These are phyloP conservation scores for Alternaria infectoria DNA, from an alignment of 2,329 filamentous ascomycete species.

Conservation along the genomic window DNA sequence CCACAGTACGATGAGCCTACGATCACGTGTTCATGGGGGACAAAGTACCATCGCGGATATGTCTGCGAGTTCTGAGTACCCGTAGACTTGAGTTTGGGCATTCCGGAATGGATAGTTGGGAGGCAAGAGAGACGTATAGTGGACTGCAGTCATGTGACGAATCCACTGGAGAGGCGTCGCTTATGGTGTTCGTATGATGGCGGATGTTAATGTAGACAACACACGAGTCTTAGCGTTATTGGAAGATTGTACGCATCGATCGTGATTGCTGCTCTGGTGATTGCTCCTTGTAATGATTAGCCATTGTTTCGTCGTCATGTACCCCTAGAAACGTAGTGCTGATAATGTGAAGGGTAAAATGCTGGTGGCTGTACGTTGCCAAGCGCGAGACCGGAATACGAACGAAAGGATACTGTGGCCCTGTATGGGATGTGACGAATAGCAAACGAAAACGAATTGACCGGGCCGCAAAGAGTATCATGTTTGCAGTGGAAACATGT, in stretches of 20 bases:
- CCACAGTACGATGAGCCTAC: background rate
- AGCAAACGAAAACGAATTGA: background rate
- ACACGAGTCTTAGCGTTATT: background rate
- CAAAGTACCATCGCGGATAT: background rate
- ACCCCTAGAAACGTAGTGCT: background rate
- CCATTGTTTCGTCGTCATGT: background rate
- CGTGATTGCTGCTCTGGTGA: background rate
- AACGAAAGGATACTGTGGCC: background rate
- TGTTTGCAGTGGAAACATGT: background rate
- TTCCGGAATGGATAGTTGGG: too few relatives aligned
- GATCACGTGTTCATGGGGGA: background rate
- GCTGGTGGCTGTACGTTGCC: background rate
- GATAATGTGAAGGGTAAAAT: background rate
- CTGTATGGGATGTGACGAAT: background rate
- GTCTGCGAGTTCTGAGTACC: background rate
- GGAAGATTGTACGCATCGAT: background rate
- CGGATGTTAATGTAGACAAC: background rate
- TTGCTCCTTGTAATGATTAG: background rate
- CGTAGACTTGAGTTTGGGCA: background rate
- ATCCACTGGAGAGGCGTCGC: too few relatives aligned
- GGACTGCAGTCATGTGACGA: background rate
- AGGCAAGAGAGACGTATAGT: background rate
- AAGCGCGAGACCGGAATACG: background rate
- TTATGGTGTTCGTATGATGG: background rate
- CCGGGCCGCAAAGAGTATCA: background rate